Conservation (phyloP, 441 rosid genomes). For the Geranium incanum region DNA sequence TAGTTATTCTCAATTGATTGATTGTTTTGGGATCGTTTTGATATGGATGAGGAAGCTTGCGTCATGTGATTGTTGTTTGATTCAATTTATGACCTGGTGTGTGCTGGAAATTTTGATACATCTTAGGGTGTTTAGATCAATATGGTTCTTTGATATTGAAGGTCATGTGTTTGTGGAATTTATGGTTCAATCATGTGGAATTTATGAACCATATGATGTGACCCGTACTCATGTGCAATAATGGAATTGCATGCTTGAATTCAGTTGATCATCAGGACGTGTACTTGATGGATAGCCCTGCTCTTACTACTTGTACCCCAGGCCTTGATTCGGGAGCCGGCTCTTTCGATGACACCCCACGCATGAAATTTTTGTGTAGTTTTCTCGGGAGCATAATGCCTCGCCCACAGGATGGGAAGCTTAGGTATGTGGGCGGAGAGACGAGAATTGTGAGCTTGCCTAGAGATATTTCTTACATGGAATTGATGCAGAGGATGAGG, state of each 20-base stretch:
- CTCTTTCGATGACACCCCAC: conserved; percentile 56
- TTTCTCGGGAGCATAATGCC: conserved; percentile 88
- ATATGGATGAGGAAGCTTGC: neutral
- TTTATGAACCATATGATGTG: conserved; percentile 22
- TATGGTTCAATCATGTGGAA: conserved; percentile 8
- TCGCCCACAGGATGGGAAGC: conserved; percentile 84
- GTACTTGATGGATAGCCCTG: conserved; percentile 49
- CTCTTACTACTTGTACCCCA: conserved; percentile 30
- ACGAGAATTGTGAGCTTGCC: conserved; percentile 74
- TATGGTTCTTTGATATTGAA: conserved; percentile 16
- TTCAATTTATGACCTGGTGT: conserved; percentile 1
- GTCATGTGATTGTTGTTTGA: conserved; percentile 4
- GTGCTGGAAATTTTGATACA: neutral
- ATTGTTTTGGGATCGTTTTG: conserved; percentile 12
- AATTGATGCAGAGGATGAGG: conserved; percentile 75
- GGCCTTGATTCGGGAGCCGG: conserved; percentile 30
- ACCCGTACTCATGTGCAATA: conserved; percentile 48
- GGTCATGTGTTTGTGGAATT: conserved; percentile 7
- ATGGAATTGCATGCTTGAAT: conserved; percentile 28
- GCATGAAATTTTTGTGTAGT: conserved; percentile 83
- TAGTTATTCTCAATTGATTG: conserved; percentile 13
- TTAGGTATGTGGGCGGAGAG: conserved; percentile 94
- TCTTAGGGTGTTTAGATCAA: neutral
- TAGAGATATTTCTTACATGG: conserved; percentile 62
- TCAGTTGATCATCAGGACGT: conserved; percentile 25